Conservation (phyloP, 2,329 filamentous ascomycete genomes). For the Pseudogymnoascus pannorum region DNA sequence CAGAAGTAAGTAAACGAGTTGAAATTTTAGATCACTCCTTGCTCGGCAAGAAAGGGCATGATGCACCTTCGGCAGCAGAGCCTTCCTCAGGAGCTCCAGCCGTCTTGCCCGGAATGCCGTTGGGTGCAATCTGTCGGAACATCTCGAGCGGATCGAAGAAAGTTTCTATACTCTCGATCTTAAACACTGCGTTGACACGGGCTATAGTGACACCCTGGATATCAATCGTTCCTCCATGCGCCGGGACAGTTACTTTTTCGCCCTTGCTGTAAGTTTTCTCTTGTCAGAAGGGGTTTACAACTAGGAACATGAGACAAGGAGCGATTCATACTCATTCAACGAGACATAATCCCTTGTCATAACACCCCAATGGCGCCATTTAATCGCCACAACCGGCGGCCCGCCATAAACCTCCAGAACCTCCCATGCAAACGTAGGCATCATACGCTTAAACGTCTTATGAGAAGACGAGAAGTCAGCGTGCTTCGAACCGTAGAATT, state of each 20-base stretch:
- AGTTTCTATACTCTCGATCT: conserved; percentile 51
- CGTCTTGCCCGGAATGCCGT: conserved; percentile 26
- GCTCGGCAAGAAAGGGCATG: not conserved
- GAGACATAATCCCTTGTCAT: conserved; percentile 63
- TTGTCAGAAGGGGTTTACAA: conserved; percentile 8
- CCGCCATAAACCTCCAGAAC: conserved; percentile 61
- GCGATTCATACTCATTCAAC: conserved; percentile 51
- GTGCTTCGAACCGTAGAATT: conserved; percentile 55
- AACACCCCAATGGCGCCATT: conserved; percentile 61
- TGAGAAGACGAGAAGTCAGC: conserved; percentile 58
- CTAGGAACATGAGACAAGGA: not conserved
- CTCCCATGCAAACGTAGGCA: conserved; percentile 66
- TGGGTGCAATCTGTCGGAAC: conserved; percentile 55
- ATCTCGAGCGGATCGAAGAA: conserved; percentile 61
- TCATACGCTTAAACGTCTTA: conserved; percentile 67
- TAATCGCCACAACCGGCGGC: conserved; percentile 54
- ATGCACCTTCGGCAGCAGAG: not conserved
- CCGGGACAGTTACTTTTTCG: conserved; percentile 54
- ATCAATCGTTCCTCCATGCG: conserved; percentile 53
- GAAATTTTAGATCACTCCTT: not conserved
- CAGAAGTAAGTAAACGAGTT: not conserved
- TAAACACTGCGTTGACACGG: conserved; percentile 51
- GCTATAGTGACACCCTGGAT: conserved; percentile 58
- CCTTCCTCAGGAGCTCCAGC: not conserved
- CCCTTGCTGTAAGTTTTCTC: conserved; percentile 39